These are phyloP conservation scores for Rubroboletus pulcherrimus DNA, from an alignment of 768 basidiomycete genomes.

Conservation along the genomic window DNA sequence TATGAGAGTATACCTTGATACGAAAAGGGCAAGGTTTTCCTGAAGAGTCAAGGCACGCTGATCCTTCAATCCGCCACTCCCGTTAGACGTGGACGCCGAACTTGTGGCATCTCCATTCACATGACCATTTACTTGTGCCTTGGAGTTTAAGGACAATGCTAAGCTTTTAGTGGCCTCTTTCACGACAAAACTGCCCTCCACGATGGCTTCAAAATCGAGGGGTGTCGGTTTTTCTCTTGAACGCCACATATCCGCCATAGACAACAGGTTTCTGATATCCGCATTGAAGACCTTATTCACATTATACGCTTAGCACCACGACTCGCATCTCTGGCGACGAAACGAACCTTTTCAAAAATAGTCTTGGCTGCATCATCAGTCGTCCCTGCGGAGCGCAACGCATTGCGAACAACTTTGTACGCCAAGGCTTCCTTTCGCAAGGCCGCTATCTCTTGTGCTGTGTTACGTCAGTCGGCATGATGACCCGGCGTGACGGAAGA, in stretches of 20 bases:
- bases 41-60: constrained; percentile 72
- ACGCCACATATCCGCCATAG: constrained; percentile 98
- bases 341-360: constrained; percentile 79
- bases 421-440: constrained; percentile 87
- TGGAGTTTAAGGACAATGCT: constrained; percentile 13
- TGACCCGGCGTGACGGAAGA: constrained; percentile 11
- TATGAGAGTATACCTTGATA: constrained; percentile 62
- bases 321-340: neutral
- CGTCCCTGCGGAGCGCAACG: constrained; percentile 46
- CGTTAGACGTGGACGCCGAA: constrained; percentile 9
- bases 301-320: neutral
- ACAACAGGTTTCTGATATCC: constrained; percentile 84
- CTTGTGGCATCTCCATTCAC: constrained; percentile 10
- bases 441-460: constrained; percentile 87
- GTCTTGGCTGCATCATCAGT: constrained; percentile 54
- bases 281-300: constrained; percentile 70
- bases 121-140: constrained; percentile 27
- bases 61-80: constrained; percentile 59
- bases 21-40: constrained; percentile 81
- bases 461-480: neutral
- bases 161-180: constrained; percentile 25
- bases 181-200: constrained; percentile 55
- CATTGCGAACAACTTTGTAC: constrained; percentile 74
- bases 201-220: constrained; percentile 76
- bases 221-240: constrained; percentile 82